Evolutionary conservation across 2,329 filamentous ascomycete species (phyloP), one percentile per base, ranked within the genome.

Genomic region (Neonectria hederae): DNA sequence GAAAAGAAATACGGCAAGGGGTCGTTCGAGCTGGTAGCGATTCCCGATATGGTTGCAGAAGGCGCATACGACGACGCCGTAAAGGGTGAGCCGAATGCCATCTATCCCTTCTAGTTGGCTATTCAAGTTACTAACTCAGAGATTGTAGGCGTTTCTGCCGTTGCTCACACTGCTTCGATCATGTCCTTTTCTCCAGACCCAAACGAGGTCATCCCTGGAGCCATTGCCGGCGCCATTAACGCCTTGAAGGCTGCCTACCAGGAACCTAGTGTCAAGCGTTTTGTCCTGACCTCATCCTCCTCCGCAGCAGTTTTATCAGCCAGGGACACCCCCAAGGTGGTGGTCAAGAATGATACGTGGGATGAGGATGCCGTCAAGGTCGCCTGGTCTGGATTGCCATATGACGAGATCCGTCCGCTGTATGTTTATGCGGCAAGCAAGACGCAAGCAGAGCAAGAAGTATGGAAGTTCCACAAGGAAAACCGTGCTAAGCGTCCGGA

Each of bases 141-240:
- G 1, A 28, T 10, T 28, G 2, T 28, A 69, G 68, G 69, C 3
- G 65, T 70, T 7, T 66, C 67, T 1, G 79, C 73, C 4, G 69
- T 83, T 49, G 70, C 77, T 14, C 80, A 83, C 65, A 73, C 76
- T 2, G 82, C 81, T 5, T 76, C 76, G 19, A 71, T 76, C 26
- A 65, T 76, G 35, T 74, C 62, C 4, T 72, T 80, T 46, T 68
- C 68, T 24, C 65, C 76, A 0, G 77, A 83, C 62, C 76, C 80
- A 2, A 70, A 79, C 48, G 69, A 74, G 9, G 78, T 80, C n/a
- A 78, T 83, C 45, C 74, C 79, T 2, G 53, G 53, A 2, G 71
- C 73, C 17, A 63, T 82, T 5, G 52, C 63, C 0, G 75, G 75
- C 28, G 68, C 75, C 0, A 40, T 68, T 4, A 61, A 65, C 14